Percentiles rank a stretch among this genome's conserved stretches.
These are phyloP conservation scores for Prunus padus DNA, from an alignment of 306 rosid species.

Conservation along the genomic window DNA sequence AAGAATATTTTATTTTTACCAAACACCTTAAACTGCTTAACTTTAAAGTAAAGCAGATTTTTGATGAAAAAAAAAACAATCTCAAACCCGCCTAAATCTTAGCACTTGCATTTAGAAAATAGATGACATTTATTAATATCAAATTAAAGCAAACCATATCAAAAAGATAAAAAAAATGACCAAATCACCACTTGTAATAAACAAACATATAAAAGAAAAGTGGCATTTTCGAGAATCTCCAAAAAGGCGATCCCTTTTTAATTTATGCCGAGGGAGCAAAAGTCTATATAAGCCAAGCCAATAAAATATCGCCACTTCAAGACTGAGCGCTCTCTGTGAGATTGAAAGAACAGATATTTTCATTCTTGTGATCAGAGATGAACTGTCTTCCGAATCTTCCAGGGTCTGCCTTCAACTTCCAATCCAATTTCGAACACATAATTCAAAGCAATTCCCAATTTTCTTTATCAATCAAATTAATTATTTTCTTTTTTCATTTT, in stretches of 20 bases:
- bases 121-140: too few species aligned
- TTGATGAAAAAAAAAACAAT: too few species aligned
- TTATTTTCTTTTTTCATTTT: not conserved
- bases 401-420: conserved; percentile 33
- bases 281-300: not conserved
- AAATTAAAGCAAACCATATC: too few species aligned
- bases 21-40: too few species aligned
- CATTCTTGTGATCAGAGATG: conserved; percentile 37
- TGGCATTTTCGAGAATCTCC: conserved; percentile 23
- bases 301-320: not conserved
- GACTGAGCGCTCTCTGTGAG: not conserved
- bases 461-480: not conserved
- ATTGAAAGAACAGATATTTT: not conserved
- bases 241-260: not conserved
- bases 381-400: conserved; percentile 64
- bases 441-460: not conserved
- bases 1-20: too few species aligned
- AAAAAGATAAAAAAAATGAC: too few species aligned
- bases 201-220: not conserved
- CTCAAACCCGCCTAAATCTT: too few species aligned
- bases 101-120: too few species aligned
- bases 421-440: not conserved
- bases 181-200: too few species aligned
- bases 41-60: too few species aligned
- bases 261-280: not conserved